These are phyloP conservation scores for Pisolithus albus DNA, from an alignment of 768 basidiomycete genomes.

Conservation along the genomic window DNA sequence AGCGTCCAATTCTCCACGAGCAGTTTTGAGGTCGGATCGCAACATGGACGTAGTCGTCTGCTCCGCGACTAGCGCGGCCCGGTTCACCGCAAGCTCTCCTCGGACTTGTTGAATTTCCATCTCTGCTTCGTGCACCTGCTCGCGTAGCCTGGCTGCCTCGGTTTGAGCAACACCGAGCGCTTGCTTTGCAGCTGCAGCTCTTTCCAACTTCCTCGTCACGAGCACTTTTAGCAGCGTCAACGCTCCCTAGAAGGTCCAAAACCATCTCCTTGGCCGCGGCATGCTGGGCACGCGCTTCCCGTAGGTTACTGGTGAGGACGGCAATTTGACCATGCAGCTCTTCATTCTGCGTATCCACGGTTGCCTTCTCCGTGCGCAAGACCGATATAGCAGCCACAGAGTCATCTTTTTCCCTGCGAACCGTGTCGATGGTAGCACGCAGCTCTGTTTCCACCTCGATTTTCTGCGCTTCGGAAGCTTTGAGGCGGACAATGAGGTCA, in stretches of 20 bases:
- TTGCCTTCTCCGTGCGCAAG: neutral
- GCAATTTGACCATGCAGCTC: neutral
- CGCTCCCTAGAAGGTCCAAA: conserved; percentile 4
- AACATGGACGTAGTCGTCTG: neutral
- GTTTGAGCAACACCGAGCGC: neutral
- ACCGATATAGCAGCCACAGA: neutral
- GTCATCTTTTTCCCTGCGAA: neutral
- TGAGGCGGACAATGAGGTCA: neutral
- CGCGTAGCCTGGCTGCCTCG: conserved; percentile 4
- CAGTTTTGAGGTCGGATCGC: conserved; percentile 1
- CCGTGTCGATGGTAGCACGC: neutral
- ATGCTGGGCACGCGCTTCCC: neutral
- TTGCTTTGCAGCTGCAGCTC: neutral
- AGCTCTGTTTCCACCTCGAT: neutral
- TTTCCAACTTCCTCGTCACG: conserved; percentile 3
- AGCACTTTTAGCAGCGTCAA: conserved; percentile 3
- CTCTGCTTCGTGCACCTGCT: neutral
- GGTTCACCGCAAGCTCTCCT: conserved; percentile 2
- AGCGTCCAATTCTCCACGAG: neutral
- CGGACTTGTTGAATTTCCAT: conserved; percentile 5
- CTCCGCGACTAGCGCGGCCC: conserved; percentile 1
- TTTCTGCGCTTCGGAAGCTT: neutral
- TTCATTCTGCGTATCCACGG: neutral
- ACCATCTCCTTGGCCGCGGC: conserved; percentile 4
- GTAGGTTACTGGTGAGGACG: neutral